Base-by-base conservation (phyloP, 2,329 filamentous ascomycete species). In the Epicoccum sorghinum region DNA sequence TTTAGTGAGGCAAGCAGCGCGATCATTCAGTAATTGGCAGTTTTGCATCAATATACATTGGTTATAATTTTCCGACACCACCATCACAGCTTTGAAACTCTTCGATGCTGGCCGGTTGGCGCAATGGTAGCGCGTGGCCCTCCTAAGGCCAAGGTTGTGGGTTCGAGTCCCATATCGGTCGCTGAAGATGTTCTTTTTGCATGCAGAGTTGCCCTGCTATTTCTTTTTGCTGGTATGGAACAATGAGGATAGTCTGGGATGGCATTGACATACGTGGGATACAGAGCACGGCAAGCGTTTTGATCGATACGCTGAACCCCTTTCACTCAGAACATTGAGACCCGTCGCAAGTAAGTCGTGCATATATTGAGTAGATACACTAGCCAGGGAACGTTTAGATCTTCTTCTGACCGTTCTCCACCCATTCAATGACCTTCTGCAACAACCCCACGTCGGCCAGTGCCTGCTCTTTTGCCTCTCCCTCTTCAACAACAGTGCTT, bases 101-200 rank as follows among this genome's bases (percentile, higher is more conserved):
- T 43, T 55, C 42, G 35, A 39, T 54, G 49, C 47, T 52, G 68
- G 67, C 67, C 64, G 65, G 68, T 62, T 73, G 69, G 70, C 70
- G 70, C 70, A 73, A 73, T 73, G 70, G 70, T 72, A 73, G 70
- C 70, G 70, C 70, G 70, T 68, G 67, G 69, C 68, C 70, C 70
- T 73, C 70, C 70, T 73, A 73, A 73, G 70, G 68, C 69, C 66
- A 67, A 72, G 70, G 70, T 60, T 72, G 70, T 66, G 64, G 62
- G 70, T 73, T 73, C 70, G 70, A 73, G 70, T 73, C 70, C 62
- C 64, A 67, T 67, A 60, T 70, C 64, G 67, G 69, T 72, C 70
- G 69, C 36, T 22, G 14, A 10, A n/a, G 25, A 23, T 27, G 52
- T 44, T 57, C 61, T 53, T 52, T 52, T 46, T 41, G 32, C 32